phyloP scores from a whole-genome alignment of 345 rosid genomes.

The Schrenkiella parvula region DNA sequence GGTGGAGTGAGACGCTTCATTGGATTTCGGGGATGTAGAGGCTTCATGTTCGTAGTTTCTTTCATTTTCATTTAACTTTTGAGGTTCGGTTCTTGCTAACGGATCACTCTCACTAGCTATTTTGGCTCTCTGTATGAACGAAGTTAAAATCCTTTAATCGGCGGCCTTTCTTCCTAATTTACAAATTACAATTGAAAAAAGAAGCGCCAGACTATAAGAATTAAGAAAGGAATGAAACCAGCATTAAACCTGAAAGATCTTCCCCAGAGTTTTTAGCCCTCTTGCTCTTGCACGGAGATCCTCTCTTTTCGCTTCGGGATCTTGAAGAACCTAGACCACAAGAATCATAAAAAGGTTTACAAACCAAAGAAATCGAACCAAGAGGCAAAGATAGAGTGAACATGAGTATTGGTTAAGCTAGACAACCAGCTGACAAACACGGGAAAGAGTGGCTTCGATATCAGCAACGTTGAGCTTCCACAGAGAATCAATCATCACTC shows the following conservation, averaged over 20 bases:
- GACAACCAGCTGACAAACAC: conserved; percentile 95
- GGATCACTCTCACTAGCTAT: conserved; percentile 60
- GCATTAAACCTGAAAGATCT: conserved; percentile 76
- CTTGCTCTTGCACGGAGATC: conserved; percentile 90
- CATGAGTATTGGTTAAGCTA: conserved; percentile 27
- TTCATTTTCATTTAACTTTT: conserved; percentile 54
- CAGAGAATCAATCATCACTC: conserved; percentile 86
- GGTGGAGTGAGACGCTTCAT: conserved; percentile 46
- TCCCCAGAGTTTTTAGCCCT: conserved; percentile 90
- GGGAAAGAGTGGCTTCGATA: conserved; percentile 90
- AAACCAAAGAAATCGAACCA: conserved; percentile 16
- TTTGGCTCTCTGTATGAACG: conserved; percentile 53
- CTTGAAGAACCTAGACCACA: conserved; percentile 84
- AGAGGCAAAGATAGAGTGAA: background rate
- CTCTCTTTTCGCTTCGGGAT: conserved; percentile 69
- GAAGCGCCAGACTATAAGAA: background rate
- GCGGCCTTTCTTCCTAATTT: background rate
- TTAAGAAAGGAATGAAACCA: background rate
- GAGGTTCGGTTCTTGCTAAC: conserved; percentile 31
- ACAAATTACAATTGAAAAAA: conserved; percentile 1
- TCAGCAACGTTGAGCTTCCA: conserved; percentile 99
- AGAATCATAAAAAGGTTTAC: conserved; percentile 23
- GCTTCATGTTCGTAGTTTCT: conserved; percentile 34
- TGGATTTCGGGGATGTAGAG: conserved; percentile 45
- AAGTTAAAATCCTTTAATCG: background rate